Evolutionary conservation across 1,139 yeast genomes (phyloP).

Genomic region (Debaryomyces sp.): DNA sequence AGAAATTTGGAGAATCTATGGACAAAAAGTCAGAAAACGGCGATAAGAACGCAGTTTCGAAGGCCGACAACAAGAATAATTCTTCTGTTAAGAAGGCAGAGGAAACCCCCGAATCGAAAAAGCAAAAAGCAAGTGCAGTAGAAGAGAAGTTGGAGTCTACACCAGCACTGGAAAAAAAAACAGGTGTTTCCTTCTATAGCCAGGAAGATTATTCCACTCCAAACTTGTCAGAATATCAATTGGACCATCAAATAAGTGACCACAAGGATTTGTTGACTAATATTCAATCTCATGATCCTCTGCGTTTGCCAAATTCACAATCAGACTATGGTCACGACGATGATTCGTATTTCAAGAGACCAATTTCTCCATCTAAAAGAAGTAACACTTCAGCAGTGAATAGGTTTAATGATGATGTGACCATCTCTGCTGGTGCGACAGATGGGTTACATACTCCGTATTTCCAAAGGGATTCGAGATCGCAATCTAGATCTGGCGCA

Average conservation of each 20-base stretch:
- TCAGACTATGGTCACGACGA: constrained; percentile 6
- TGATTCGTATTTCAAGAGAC: background rate
- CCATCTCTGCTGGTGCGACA: background rate
- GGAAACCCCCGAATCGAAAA: background rate
- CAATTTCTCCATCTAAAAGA: constrained; percentile 4
- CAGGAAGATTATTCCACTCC: constrained; percentile 46
- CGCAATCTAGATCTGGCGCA: constrained; percentile 33
- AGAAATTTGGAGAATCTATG: background rate
- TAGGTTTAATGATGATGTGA: background rate
- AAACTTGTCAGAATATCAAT: constrained; percentile 49
- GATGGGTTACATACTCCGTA: constrained; percentile 47
- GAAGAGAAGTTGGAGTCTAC: background rate
- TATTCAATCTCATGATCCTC: constrained; percentile 43
- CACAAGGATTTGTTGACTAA: constrained; percentile 40
- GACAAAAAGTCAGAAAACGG: background rate
- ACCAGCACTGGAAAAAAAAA: background rate
- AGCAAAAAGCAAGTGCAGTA: background rate
- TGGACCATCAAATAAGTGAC: constrained; percentile 42
- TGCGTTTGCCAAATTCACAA: constrained; percentile 32
- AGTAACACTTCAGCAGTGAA: background rate
- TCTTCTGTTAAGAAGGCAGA: background rate
- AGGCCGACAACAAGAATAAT: background rate
- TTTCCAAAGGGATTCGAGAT: constrained; percentile 38
- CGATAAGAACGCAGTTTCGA: background rate
- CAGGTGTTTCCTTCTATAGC: constrained; percentile 17